These are phyloP conservation scores for Ettlia oleoabundans DNA, from an alignment of 139 green algal genomes.

Conservation along the genomic window DNA sequence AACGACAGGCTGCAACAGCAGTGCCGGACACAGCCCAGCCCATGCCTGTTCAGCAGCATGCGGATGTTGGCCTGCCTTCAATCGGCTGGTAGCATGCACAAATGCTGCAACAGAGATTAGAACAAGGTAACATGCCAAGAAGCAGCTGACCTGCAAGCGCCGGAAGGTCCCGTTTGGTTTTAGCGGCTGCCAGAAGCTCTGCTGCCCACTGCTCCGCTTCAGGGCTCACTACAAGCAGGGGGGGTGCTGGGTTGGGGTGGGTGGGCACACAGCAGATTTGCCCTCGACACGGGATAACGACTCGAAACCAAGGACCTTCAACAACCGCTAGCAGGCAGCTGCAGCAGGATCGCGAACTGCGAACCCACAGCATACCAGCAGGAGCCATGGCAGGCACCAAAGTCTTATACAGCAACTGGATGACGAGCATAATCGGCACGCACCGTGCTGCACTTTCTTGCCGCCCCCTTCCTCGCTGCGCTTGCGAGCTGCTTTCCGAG, in stretches of 20 bases:
- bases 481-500: slow-evolving; percentile 36
- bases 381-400: neutral
- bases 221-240: neutral
- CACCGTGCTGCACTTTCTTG: slow-evolving; percentile 4
- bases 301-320: neutral
- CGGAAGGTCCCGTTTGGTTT: neutral
- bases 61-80: too few species aligned
- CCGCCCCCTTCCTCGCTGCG: neutral
- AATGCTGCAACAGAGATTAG: too few species aligned
- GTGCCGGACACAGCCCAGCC: neutral
- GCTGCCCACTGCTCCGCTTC: slow-evolving; percentile 45
- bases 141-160: neutral
- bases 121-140: neutral
- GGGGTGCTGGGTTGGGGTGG: too few species aligned
- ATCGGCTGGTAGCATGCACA: too few species aligned
- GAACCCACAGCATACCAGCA: neutral
- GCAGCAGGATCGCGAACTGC: too few species aligned
- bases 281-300: too few species aligned
- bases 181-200: slow-evolving; percentile 37
- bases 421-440: neutral
- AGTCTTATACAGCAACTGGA: neutral
- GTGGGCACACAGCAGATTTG: too few species aligned
- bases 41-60: too few species aligned
- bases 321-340: neutral
- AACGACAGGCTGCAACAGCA: neutral